Percentiles rank a stretch among this genome's conserved stretches.
phyloP scores from a whole-genome alignment of 129 eudicot species.

The Tagetes patula region DNA sequence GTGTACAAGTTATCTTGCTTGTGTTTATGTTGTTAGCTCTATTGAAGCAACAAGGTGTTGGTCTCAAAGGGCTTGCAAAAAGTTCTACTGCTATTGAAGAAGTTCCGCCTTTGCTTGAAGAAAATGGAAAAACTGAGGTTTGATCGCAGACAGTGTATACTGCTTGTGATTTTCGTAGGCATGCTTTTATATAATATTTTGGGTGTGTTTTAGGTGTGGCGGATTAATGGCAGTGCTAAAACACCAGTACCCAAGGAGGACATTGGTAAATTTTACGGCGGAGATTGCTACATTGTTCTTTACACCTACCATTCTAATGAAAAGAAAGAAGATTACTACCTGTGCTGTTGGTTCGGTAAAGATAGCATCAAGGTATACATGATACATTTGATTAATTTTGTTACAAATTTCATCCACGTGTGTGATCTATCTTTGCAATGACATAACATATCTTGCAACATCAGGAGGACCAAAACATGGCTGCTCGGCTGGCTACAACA shows the following conservation, averaged over 20 bases:
- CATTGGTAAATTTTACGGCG: constrained; percentile 91
- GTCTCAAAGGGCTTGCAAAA: constrained; percentile 72
- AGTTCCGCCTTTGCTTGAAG: constrained; percentile 96
- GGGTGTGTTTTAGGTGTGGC: constrained; percentile 65
- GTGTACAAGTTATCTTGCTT: constrained; percentile 12
- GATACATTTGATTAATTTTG: neutral
- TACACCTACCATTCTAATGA: constrained; percentile 91
- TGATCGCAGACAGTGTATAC: constrained; percentile 19
- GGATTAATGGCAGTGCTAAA: constrained; percentile 83
- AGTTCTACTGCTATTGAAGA: constrained; percentile 77
- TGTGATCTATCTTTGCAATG: constrained; percentile 17
- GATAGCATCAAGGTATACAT: constrained; percentile 85
- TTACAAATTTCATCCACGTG: neutral
- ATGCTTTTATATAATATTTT: constrained; percentile 3
- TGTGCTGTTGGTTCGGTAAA: constrained; percentile 93
- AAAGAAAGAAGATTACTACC: constrained; percentile 87
- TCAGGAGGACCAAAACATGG: constrained; percentile 81
- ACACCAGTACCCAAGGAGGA: constrained; percentile 81
- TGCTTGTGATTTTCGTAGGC: neutral
- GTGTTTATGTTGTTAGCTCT: constrained; percentile 55
- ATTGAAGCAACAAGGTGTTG: constrained; percentile 98
- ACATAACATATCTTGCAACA: constrained; percentile 3
- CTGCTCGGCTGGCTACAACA: constrained; percentile 71
- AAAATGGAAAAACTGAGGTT: constrained; percentile 91
- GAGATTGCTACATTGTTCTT: constrained; percentile 96